Evolutionary conservation across 1,139 yeast genomes (phyloP).

Genomic region (Hyphopichia pseudoburtonii): DNA sequence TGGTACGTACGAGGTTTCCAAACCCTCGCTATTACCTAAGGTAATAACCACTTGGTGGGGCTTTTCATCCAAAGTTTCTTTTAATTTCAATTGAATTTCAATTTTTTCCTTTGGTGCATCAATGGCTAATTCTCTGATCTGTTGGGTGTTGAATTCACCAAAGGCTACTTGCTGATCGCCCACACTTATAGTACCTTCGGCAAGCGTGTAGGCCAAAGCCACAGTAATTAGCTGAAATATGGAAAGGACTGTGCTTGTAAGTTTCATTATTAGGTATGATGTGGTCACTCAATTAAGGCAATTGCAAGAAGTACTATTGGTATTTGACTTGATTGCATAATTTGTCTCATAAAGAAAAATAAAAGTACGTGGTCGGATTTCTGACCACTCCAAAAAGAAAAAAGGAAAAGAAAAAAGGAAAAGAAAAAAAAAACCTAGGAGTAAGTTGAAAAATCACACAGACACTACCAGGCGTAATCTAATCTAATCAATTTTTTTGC

Average conservation of each 20-base stretch:
- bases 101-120: slow-evolving; percentile 34
- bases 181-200: slow-evolving; percentile 29
- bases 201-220: slow-evolving; percentile 24
- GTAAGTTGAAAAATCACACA: not conserved
- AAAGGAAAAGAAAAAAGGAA: not conserved
- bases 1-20: slow-evolving; percentile 28
- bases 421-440: too few species aligned
- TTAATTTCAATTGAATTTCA: slow-evolving; percentile 28
- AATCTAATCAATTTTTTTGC: too few species aligned
- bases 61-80: slow-evolving; percentile 14
- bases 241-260: slow-evolving; percentile 2
- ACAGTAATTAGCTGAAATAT: slow-evolving; percentile 4
- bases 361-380: slow-evolving; percentile 12
- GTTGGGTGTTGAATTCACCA: slow-evolving; percentile 40
- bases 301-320: too few species aligned
- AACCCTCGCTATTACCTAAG: slow-evolving; percentile 25
- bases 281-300: too few species aligned
- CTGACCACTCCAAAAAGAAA: not conserved
- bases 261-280: not conserved
- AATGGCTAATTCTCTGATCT: slow-evolving; percentile 30
- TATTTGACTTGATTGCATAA: too few species aligned
- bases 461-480: not conserved
- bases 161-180: slow-evolving; percentile 24
- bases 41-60: slow-evolving; percentile 32
- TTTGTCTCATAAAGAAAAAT: too few species aligned